Conservation (phyloP, 2,329 filamentous ascomycete species). For the Didymosphaeria variabile region DNA sequence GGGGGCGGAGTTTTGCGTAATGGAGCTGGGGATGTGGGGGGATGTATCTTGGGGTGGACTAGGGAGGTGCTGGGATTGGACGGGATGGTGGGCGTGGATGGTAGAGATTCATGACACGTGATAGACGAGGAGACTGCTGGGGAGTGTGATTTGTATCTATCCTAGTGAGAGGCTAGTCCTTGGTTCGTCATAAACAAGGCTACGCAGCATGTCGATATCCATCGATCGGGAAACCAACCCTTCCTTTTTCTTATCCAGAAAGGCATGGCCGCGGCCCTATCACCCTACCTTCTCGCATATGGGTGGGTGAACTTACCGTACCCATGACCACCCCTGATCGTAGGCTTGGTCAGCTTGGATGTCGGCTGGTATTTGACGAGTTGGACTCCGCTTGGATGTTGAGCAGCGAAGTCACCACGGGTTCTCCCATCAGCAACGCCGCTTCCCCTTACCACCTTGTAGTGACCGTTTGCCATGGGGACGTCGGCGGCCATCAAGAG, state of each 20-base stretch:
- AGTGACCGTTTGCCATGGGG: not conserved
- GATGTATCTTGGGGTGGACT: not conserved
- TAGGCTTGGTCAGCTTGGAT: not conserved
- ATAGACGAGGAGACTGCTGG: too few species aligned
- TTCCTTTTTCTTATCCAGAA: too few species aligned
- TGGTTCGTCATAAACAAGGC: too few species aligned
- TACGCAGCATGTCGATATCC: too few species aligned
- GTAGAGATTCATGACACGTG: too few species aligned
- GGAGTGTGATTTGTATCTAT: too few species aligned
- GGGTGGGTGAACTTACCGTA: not conserved
- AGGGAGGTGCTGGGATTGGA: not conserved
- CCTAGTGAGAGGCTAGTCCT: too few species aligned
- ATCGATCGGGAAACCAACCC: too few species aligned
- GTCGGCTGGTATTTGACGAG: not conserved
- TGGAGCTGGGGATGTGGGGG: not conserved
- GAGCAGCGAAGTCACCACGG: not conserved
- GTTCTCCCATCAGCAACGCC: not conserved
- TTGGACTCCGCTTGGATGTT: too few species aligned
- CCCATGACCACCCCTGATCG: not conserved
- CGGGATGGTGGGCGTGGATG: too few species aligned
- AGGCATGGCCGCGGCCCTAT: too few species aligned
- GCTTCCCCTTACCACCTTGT: not conserved
- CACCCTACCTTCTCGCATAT: too few species aligned
- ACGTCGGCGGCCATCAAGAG: not conserved
- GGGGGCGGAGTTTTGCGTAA: not conserved